Evolutionary conservation across 2,329 filamentous ascomycete genomes (phyloP).

Genomic region (Lachnellula hyalina): DNA sequence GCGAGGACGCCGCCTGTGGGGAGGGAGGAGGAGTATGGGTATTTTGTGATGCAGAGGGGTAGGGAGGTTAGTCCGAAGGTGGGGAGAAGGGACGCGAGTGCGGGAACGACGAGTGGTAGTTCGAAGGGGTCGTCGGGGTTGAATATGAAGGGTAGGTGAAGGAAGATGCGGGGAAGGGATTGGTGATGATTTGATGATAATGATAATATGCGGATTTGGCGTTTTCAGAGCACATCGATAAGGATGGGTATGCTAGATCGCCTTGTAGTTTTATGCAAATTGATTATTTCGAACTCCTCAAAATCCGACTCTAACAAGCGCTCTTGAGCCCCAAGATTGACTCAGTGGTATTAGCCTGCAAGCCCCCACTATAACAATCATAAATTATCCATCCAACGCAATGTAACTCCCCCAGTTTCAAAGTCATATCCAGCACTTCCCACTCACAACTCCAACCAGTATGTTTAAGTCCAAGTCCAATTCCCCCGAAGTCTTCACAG

Average conservation of each 20-base stretch:
- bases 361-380: background rate
- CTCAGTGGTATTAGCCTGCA: slow-evolving; percentile 1
- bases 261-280: background rate
- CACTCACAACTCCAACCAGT: background rate
- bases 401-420: background rate
- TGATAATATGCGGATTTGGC: background rate
- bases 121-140: slow-evolving; percentile 22
- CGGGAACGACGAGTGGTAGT: slow-evolving; percentile 13
- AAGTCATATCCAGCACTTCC: background rate
- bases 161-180: background rate
- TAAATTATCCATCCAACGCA: slow-evolving; percentile 5
- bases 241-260: background rate
- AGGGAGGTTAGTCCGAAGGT: slow-evolving; percentile 11
- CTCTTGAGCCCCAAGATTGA: background rate
- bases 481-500: slow-evolving; percentile 45
- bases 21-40: slow-evolving; percentile 5
- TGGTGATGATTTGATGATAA: slow-evolving; percentile 8
- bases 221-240: slow-evolving; percentile 1
- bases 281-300: background rate
- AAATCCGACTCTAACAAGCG: background rate
- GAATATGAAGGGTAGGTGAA: slow-evolving; percentile 25
- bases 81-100: slow-evolving; percentile 13
- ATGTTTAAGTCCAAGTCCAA: background rate
- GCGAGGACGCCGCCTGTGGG: slow-evolving; percentile 42
- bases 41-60: slow-evolving; percentile 15